Evolutionary conservation across 1,284 basidiomycete species (phyloP).

Genomic region (Cystobasidiaceae sp.): DNA sequence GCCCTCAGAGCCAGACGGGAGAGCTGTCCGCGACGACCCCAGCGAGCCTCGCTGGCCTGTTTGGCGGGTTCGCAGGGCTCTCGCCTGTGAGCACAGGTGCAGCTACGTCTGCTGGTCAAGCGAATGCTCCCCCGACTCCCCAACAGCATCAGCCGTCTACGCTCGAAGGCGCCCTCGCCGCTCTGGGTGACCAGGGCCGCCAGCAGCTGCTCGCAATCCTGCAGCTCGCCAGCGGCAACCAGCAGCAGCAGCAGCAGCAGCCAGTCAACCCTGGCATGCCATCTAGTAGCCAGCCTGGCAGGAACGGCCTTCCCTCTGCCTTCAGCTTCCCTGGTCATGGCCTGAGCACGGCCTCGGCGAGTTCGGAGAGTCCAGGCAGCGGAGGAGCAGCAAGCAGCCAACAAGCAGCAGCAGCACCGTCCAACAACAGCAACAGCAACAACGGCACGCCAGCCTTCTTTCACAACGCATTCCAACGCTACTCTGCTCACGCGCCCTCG

Average conservation of each 20-base stretch:
- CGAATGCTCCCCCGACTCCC: neutral
- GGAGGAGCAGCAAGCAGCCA: no score
- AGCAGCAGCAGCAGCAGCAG: neutral
- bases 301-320: no score
- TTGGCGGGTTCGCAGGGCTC: neutral
- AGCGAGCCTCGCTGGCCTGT: neutral
- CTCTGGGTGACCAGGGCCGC: conserved; percentile 20
- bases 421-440: neutral
- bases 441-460: neutral
- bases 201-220: conserved; percentile 29
- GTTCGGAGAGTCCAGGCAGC: no score
- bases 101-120: neutral
- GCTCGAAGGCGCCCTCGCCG: conserved; percentile 20
- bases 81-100: neutral
- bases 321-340: no score
- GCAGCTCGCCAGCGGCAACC: conserved; percentile 8
- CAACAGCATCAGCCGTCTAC: neutral
- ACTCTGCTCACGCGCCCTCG: neutral
- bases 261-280: neutral
- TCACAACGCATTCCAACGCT: neutral
- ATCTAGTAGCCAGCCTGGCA: no score
- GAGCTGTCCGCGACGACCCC: neutral
- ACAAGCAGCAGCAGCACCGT: no score
- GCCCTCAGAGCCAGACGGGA: conserved; percentile 2
- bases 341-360: no score